Evolutionary conservation across 805 yeast genomes (phyloP), one percentile per base, ranked within the genome.

Genomic region (Metschnikowia arizonensis): DNA sequence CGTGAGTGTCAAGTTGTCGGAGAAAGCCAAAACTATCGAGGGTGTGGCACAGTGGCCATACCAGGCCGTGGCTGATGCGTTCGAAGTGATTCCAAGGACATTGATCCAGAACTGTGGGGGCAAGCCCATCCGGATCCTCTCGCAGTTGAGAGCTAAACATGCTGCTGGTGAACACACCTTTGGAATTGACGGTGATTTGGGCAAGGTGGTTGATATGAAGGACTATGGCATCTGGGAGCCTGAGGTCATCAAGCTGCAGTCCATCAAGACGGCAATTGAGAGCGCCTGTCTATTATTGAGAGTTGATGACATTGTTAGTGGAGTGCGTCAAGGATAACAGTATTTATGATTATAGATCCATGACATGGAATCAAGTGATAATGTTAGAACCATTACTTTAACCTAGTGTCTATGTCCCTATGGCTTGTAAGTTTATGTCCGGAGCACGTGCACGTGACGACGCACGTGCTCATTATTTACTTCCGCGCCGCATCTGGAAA

Each of bases 211-310:
- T 23, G 97, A 93, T 63, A 93, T 93, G 99, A 80, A 85, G 53
- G 84, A 81, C 24, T 91, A 89, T 66, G 99, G 99, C 24, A 85
- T 93, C 53, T 93, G 99, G 99, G 99, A 93, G 72, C 99, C 99
- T 15, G 97, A 91, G 72, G 97, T 88, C 40, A 88, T 93, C 68
- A 93, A 93, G 71, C 95, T 87, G 64, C 99, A 93, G 73, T 84
- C 95, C 53, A 84, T 91, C 55, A 93, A 93, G 74, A 93, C 99
- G n/a, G 96, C 96, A 29, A 86, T 93, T 53, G 99, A 93, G 72
- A 85, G 95, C 74, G 97, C 99, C 12, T 86, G 97, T 65, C 74
- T 93, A 72, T 74, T 93, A 60, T 75, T 93, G 63, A 84, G 99
- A 61, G 99, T 93, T 39, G 99, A 93, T 66, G 99, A 93, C 65